These are phyloP conservation scores for Deinandra increscens DNA, from an alignment of 129 eudicot species.

Conservation along the genomic window DNA sequence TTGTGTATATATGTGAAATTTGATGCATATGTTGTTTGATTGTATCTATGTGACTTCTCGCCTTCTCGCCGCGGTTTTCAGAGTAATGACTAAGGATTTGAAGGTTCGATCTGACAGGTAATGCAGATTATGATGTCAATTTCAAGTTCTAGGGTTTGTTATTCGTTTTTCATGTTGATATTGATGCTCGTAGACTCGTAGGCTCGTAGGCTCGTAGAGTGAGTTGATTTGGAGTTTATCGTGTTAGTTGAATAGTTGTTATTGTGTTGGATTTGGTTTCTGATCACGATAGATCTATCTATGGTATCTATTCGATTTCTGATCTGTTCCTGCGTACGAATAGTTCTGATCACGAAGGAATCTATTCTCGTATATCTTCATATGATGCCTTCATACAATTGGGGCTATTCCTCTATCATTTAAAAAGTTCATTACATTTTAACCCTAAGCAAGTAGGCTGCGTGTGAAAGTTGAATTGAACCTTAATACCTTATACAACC, in stretches of 20 bases:
- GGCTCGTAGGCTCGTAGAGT: neutral
- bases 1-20: neutral
- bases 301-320: neutral
- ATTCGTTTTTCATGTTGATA: neutral
- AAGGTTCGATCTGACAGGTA: constrained; percentile 30
- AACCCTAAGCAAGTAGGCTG: neutral
- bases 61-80: constrained; percentile 19
- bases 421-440: neutral
- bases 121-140: constrained; percentile 11
- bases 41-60: neutral
- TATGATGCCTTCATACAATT: neutral
- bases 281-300: neutral
- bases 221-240: neutral
- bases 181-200: neutral
- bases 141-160: constrained; percentile 22
- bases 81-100: constrained; percentile 31
- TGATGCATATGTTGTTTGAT: constrained; percentile 10
- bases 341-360: constrained; percentile 20
- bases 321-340: constrained; percentile 7
- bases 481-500: neutral
- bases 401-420: neutral
- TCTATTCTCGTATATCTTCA: constrained; percentile 22
- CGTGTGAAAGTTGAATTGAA: neutral
- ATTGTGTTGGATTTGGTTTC: constrained; percentile 2
- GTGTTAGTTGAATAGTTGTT: neutral